A percentile compares a stretch with the other conserved stretches of the same genome.
Evolutionary conservation across 768 basidiomycete genomes (phyloP).

Genomic region (Xanthoconium purpureum): DNA sequence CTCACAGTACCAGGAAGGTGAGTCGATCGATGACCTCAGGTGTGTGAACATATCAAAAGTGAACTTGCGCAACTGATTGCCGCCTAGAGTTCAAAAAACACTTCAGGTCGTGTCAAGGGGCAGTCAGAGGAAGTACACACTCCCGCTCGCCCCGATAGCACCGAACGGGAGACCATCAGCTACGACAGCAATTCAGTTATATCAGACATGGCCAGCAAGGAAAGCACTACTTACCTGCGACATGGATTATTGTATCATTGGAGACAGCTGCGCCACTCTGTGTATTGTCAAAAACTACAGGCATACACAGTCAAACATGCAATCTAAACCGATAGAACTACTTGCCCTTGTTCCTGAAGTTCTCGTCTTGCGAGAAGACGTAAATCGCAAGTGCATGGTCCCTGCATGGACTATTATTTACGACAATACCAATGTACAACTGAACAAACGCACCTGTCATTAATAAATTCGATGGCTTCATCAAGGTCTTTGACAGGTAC

Average conservation of each 20-base stretch:
- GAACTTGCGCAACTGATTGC: constrained; percentile 70
- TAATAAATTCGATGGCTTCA: constrained; percentile 68
- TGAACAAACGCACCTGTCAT: constrained; percentile 42
- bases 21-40: constrained; percentile 51
- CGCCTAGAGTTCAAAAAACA: constrained; percentile 40
- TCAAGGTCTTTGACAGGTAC: constrained; percentile 68
- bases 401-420: constrained; percentile 34
- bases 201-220: neutral
- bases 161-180: constrained; percentile 71
- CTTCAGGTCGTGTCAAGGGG: neutral
- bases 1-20: constrained; percentile 32
- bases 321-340: neutral
- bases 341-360: constrained; percentile 60
- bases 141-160: constrained; percentile 68
- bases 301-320: neutral
- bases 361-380: constrained; percentile 62
- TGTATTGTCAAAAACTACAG: constrained; percentile 65
- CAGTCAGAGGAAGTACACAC: constrained; percentile 40
- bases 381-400: constrained; percentile 77
- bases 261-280: constrained; percentile 66
- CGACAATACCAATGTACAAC: neutral
- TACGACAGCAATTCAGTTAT: constrained; percentile 15
- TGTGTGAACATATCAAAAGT: constrained; percentile 80
- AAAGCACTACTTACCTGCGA: constrained; percentile 46
- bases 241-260: constrained; percentile 69